Conservation (phyloP, 2,329 filamentous ascomycete species). For the Cylindrodendrum hubeiense region DNA sequence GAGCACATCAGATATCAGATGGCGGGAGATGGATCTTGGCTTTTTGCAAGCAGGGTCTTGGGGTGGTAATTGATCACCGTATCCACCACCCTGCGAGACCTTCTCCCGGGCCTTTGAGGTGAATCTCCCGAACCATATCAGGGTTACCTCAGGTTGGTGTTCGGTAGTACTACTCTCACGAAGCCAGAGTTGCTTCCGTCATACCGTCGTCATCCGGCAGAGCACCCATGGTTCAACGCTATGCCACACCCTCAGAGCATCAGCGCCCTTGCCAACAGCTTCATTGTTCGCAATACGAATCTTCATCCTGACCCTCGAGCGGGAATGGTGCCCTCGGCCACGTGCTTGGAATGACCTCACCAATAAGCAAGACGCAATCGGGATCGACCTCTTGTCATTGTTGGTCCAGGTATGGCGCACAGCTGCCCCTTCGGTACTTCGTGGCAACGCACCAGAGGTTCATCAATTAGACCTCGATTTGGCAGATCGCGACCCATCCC, state of each 20-base stretch:
- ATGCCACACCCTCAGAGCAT: constrained; percentile 6
- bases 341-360: constrained; percentile 23
- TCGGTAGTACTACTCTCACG: constrained; percentile 27
- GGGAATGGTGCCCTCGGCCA: constrained; percentile 13
- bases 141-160: constrained; percentile 13
- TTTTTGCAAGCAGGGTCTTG: background rate
- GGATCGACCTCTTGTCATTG: constrained; percentile 7
- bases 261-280: constrained; percentile 5
- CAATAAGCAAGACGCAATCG: constrained; percentile 11
- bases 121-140: constrained; percentile 27
- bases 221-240: background rate
- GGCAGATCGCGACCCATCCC: constrained; percentile 10
- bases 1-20: background rate
- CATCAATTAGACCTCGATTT: constrained; percentile 4
- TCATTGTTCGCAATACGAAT: constrained; percentile 1
- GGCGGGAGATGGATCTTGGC: constrained; percentile 9
- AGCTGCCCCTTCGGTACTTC: constrained; percentile 7
- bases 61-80: background rate
- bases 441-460: constrained; percentile 12
- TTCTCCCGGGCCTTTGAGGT: background rate
- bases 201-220: constrained; percentile 39
- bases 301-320: background rate
- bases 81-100: background rate
- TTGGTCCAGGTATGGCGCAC: background rate
- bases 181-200: constrained; percentile 31